Conservation (phyloP, 805 yeast genomes). For the Myxozyma udenii region DNA sequence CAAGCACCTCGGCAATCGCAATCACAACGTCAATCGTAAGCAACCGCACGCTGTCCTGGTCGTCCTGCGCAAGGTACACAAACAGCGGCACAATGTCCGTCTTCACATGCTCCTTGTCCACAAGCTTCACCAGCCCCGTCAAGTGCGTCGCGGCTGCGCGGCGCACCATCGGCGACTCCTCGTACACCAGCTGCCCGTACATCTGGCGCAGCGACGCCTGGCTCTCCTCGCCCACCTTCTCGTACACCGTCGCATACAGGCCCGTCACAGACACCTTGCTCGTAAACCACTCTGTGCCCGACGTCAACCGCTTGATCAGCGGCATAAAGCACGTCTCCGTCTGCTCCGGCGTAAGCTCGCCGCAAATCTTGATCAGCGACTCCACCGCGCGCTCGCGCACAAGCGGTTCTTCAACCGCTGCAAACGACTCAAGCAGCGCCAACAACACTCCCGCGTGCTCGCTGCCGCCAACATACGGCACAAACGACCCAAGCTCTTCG, state of each 20-base stretch:
- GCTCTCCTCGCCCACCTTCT: conserved; percentile 45
- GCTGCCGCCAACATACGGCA: conserved; percentile 85
- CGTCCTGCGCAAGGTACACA: conserved; percentile 55
- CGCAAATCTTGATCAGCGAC: conserved; percentile 69
- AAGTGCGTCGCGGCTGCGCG: conserved; percentile 86
- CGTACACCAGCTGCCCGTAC: conserved; percentile 69
- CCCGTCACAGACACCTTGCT: conserved; percentile 90
- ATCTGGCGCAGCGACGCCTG: conserved; percentile 61
- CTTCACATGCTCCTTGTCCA: conserved; percentile 24
- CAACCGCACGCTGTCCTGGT: conserved; percentile 92
- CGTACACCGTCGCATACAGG: conserved; percentile 66
- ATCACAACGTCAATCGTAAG: conserved; percentile 84
- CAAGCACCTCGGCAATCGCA: conserved; percentile 54
- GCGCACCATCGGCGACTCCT: conserved; percentile 97
- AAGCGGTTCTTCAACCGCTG: conserved; percentile 92
- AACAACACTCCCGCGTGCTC: conserved; percentile 56
- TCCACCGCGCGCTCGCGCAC: conserved; percentile 91
- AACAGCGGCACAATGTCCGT: conserved; percentile 31
- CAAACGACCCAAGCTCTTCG: conserved; percentile 80
- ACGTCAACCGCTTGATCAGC: conserved; percentile 62
- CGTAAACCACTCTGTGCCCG: conserved; percentile 92
- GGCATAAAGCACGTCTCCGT: conserved; percentile 66
- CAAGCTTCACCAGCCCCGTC: conserved; percentile 17
- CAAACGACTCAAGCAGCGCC: conserved; percentile 72
- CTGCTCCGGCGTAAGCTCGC: conserved; percentile 58